phyloP scores from a whole-genome alignment of 1,284 basidiomycete species.

The Coniferiporia sulphurascens region DNA sequence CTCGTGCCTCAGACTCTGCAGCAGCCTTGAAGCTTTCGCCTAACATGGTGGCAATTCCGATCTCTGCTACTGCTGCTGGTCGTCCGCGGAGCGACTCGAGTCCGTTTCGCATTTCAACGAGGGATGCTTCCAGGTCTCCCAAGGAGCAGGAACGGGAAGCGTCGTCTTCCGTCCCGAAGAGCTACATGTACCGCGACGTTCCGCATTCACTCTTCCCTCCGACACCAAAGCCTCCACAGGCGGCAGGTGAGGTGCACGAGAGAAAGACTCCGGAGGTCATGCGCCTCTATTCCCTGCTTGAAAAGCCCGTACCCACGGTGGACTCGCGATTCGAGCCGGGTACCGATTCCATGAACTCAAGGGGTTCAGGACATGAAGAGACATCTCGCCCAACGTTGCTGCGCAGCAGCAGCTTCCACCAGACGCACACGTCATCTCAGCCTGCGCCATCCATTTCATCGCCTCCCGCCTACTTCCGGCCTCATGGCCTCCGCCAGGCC shows the following conservation, averaged over 20 bases:
- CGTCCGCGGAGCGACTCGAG: constrained; percentile 13
- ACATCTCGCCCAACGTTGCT: constrained; percentile 2
- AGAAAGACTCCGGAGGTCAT: not conserved
- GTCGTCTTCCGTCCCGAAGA: constrained; percentile 12
- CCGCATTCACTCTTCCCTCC: constrained; percentile 5
- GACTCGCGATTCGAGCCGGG: not conserved
- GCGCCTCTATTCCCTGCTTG: constrained; percentile 13
- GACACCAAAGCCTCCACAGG: not conserved
- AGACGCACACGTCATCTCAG: not conserved
- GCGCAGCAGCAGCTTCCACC: constrained; percentile 8
- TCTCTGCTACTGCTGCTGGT: not conserved
- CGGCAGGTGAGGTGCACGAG: not conserved
- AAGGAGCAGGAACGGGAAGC: constrained; percentile 7
- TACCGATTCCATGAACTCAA: not conserved
- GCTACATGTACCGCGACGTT: constrained; percentile 13
- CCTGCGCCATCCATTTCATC: not conserved
- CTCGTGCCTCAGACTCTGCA: constrained; percentile 14
- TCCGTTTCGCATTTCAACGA: not conserved
- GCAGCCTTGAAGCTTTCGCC: constrained; percentile 2
- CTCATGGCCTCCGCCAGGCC: not conserved
- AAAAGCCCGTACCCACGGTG: constrained; percentile 3
- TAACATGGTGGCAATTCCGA: not conserved
- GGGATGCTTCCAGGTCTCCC: not conserved
- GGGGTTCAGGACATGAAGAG: not conserved
- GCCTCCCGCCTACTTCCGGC: not conserved